phyloP scores from a whole-genome alignment of 2,329 filamentous ascomycete species.

The Drechslerella dactyloides region DNA sequence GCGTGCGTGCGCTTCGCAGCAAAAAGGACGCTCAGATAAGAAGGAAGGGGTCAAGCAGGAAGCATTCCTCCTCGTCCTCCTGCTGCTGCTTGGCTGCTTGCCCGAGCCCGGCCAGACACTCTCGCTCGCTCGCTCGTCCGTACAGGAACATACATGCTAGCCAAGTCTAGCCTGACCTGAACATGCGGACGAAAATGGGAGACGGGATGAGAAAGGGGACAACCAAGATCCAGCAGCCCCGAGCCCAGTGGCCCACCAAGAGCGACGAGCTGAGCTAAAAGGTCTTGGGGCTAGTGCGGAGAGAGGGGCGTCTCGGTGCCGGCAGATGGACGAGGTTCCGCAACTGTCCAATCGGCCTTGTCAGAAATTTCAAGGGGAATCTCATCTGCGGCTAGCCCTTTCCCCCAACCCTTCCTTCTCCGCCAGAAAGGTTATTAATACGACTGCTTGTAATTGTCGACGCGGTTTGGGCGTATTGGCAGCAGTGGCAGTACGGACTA shows the following conservation, averaged over 20 bases:
- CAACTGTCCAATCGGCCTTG: constrained; percentile 17
- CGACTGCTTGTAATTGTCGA: background rate
- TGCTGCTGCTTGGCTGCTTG: background rate
- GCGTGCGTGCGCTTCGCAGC: background rate
- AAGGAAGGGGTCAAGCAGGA: background rate
- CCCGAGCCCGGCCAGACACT: background rate
- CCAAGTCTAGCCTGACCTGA: constrained; percentile 1
- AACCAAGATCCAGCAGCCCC: background rate
- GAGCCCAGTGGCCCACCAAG: constrained; percentile 14
- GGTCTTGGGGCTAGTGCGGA: constrained; percentile 29
- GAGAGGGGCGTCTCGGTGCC: constrained; percentile 8
- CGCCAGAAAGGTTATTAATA: background rate
- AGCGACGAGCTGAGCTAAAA: constrained; percentile 22
- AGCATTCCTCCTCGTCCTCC: background rate
- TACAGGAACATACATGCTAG: constrained; percentile 5
- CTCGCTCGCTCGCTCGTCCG: background rate
- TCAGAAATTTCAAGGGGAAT: constrained; percentile 49
- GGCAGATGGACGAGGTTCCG: background rate
- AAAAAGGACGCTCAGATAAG: background rate
- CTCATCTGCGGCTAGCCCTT: constrained; percentile 42
- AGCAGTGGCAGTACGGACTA: background rate
- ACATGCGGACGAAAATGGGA: constrained; percentile 42
- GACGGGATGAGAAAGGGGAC: constrained; percentile 49
- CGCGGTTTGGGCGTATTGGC: constrained; percentile 10
- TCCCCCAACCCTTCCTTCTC: constrained; percentile 6